Conservation (phyloP, 345 rosid species). For the Hibiscus mutabilis region DNA sequence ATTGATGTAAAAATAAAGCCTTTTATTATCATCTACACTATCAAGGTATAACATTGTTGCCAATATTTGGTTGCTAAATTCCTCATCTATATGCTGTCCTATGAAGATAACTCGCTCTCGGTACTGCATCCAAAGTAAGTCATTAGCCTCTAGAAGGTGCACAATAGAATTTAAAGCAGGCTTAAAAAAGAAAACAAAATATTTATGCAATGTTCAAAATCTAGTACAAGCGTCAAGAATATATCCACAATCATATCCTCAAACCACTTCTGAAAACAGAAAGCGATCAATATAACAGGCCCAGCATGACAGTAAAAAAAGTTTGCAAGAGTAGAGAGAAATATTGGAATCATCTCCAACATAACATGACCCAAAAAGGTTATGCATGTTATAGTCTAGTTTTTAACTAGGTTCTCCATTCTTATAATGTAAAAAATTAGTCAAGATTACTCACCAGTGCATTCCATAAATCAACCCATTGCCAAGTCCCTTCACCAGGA, state of each 20-base stretch:
- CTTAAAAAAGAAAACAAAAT: background rate
- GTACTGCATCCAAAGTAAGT: conserved; percentile 49
- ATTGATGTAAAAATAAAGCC: conserved; percentile 57
- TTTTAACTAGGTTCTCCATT: background rate
- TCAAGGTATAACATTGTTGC: conserved; percentile 92
- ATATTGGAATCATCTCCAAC: background rate
- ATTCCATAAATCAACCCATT: conserved; percentile 86
- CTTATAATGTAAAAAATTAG: conserved; percentile 1
- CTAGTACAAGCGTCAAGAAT: background rate
- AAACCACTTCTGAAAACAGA: background rate
- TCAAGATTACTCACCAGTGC: conserved; percentile 56
- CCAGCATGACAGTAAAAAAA: background rate
- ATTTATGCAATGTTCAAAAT: conserved; percentile 8
- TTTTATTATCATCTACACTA: conserved; percentile 58
- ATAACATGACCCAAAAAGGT: background rate
- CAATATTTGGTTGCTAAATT: conserved; percentile 83
- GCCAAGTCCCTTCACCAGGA: conserved; percentile 76
- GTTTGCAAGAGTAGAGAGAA: background rate
- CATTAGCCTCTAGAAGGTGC: conserved; percentile 11
- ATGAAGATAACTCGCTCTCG: conserved; percentile 80
- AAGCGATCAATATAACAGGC: background rate
- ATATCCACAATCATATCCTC: background rate
- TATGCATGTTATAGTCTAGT: background rate
- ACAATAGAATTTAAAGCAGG: background rate
- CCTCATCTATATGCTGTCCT: conserved; percentile 65